phyloP scores from a whole-genome alignment of 176 grass and related monocot genomes.

The Ampelocalamus luodianensis region DNA sequence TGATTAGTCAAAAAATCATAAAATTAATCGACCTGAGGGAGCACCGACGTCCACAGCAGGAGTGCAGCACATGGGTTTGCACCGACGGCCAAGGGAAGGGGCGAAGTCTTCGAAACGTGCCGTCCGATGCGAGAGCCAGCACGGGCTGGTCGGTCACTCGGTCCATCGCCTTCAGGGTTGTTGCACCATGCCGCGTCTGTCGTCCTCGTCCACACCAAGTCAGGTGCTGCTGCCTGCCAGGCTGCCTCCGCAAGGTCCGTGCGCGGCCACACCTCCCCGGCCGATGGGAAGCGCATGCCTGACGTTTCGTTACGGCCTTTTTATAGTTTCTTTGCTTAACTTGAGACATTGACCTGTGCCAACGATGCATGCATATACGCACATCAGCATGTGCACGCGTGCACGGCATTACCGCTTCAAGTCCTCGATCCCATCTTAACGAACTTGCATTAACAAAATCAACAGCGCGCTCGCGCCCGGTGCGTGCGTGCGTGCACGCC shows the following conservation, averaged over 20 bases:
- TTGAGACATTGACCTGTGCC: background rate
- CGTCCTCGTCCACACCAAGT: background rate
- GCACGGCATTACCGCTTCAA: background rate
- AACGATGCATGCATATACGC: background rate
- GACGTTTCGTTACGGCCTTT: background rate
- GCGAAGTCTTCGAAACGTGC: background rate
- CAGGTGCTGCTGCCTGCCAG: background rate
- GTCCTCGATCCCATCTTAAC: background rate
- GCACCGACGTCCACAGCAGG: background rate
- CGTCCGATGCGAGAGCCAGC: background rate
- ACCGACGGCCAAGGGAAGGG: background rate
- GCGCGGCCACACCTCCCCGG: background rate
- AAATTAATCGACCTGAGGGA: background rate
- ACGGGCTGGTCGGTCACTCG: background rate
- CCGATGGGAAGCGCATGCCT: background rate
- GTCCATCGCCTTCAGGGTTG: background rate
- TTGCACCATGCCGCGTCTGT: background rate
- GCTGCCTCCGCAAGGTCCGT: background rate
- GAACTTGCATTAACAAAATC: conserved; percentile 31
- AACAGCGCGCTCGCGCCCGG: background rate
- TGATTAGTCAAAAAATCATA: background rate
- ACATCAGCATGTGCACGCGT: conserved; percentile 27
- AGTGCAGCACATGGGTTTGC: background rate
- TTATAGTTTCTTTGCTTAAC: background rate
- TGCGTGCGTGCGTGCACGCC: background rate